These are phyloP conservation scores for Strobilomyces confusus DNA, from an alignment of 768 basidiomycete species.

Conservation along the genomic window DNA sequence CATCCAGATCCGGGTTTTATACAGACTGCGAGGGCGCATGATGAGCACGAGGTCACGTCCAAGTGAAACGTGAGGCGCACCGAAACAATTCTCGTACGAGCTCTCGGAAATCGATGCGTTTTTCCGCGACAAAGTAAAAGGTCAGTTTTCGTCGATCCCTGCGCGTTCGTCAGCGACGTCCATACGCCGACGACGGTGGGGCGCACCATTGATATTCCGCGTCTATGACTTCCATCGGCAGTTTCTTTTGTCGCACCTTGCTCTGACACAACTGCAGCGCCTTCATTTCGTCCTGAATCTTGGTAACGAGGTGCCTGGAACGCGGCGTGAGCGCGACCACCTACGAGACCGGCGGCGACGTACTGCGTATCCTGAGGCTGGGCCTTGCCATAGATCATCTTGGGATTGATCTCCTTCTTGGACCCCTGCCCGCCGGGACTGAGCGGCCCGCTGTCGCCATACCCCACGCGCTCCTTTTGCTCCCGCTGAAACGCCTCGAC, in stretches of 20 bases:
- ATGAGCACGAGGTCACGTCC: constrained; percentile 7
- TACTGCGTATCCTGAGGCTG: constrained; percentile 77
- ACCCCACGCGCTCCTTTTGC: constrained; percentile 57
- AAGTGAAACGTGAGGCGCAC: constrained; percentile 32
- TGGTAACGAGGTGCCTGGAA: constrained; percentile 66
- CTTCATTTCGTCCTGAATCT: constrained; percentile 88
- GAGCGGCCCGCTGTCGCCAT: constrained; percentile 40
- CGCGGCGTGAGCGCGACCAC: constrained; percentile 4
- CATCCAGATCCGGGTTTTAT: constrained; percentile 97
- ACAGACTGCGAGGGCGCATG: constrained; percentile 54
- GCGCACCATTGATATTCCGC: constrained; percentile 95
- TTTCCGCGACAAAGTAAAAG: constrained; percentile 96
- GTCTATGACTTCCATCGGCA: constrained; percentile 98
- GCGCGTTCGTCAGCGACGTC: not conserved
- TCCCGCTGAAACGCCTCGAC: constrained; percentile 88
- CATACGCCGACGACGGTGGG: no score
- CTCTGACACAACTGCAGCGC: constrained; percentile 87
- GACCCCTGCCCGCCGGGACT: constrained; percentile 47
- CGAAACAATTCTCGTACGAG: constrained; percentile 93
- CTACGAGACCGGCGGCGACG: constrained; percentile 15
- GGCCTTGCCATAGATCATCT: constrained; percentile 93
- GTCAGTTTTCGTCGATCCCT: constrained; percentile 98
- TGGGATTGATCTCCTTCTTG: constrained; percentile 94
- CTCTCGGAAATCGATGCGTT: constrained; percentile 94
- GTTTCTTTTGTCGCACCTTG: constrained; percentile 89